phyloP scores from a whole-genome alignment of 73 alveolate genomes.

The Stentor coeruleus region DNA sequence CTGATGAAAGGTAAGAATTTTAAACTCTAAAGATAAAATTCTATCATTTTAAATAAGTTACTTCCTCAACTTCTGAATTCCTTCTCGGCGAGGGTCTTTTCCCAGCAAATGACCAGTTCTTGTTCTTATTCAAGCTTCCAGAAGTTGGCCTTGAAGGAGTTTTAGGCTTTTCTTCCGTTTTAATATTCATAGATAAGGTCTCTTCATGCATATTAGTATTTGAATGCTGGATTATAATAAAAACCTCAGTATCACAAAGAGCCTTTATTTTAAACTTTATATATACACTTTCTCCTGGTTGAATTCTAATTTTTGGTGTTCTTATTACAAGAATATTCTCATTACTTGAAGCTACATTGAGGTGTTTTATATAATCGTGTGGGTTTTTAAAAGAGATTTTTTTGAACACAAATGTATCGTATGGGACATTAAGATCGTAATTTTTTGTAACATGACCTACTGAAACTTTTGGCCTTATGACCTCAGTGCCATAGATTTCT shows the following conservation, averaged over 20 bases:
- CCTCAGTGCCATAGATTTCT: not conserved
- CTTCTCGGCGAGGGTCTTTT: too few species aligned
- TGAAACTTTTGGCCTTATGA: not conserved
- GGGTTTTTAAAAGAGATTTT: not conserved
- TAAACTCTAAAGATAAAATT: too few species aligned
- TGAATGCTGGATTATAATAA: not conserved
- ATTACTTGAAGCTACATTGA: not conserved
- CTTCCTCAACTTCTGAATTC: too few species aligned
- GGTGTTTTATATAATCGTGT: not conserved
- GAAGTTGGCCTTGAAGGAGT: too few species aligned
- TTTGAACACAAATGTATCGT: not conserved
- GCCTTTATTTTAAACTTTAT: too few species aligned
- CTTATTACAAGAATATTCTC: not conserved
- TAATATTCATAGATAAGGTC: not conserved
- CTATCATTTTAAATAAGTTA: too few species aligned
- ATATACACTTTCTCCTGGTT: not conserved
- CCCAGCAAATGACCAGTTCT: too few species aligned
- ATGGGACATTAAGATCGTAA: not conserved
- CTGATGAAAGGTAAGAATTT: too few species aligned
- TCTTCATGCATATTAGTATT: not conserved
- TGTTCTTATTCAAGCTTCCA: too few species aligned
- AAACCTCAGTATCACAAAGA: not conserved
- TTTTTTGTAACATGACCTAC: not conserved
- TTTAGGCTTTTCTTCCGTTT: too few species aligned
- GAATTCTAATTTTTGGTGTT: not conserved